Evolutionary conservation across 768 basidiomycete species (phyloP).

Genomic region (Podaxis sp.): DNA sequence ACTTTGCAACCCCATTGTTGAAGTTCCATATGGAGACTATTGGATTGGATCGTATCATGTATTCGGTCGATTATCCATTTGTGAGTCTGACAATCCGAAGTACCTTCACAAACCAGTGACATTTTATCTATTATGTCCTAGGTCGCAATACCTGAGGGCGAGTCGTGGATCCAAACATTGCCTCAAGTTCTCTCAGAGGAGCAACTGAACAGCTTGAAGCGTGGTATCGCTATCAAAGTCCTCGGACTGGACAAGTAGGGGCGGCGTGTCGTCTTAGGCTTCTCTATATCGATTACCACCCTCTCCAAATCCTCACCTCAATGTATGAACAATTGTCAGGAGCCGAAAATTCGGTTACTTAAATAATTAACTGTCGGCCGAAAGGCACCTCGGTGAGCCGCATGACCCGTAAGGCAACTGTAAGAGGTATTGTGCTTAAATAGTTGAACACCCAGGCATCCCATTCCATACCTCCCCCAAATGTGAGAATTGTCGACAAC

Average conservation of each 20-base stretch:
- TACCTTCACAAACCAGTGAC: neutral
- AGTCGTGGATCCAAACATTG: constrained; percentile 27
- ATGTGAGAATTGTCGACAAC: no score
- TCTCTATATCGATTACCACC: neutral
- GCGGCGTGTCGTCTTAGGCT: neutral
- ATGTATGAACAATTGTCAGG: no score
- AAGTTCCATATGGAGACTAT: constrained; percentile 40
- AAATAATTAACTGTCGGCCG: no score
- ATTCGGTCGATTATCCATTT: constrained; percentile 39
- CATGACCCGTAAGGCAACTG: no score
- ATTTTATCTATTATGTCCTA: constrained; percentile 4
- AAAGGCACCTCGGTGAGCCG: no score
- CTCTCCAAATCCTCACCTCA: no score
- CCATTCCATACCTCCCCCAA: no score
- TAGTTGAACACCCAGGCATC: no score
- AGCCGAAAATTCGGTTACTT: no score
- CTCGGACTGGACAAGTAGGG: constrained; percentile 27
- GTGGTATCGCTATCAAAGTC: constrained; percentile 29
- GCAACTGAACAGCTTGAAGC: constrained; percentile 26
- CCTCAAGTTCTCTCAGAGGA: constrained; percentile 18
- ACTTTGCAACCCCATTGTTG: constrained; percentile 38
- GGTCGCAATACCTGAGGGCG: constrained; percentile 24
- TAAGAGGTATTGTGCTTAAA: no score
- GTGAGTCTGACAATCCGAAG: constrained; percentile 19
- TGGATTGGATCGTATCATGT: constrained; percentile 40